Evolutionary conservation across 23 red algal species (phyloP).

Genomic region (Gracilariopsis chorda): DNA sequence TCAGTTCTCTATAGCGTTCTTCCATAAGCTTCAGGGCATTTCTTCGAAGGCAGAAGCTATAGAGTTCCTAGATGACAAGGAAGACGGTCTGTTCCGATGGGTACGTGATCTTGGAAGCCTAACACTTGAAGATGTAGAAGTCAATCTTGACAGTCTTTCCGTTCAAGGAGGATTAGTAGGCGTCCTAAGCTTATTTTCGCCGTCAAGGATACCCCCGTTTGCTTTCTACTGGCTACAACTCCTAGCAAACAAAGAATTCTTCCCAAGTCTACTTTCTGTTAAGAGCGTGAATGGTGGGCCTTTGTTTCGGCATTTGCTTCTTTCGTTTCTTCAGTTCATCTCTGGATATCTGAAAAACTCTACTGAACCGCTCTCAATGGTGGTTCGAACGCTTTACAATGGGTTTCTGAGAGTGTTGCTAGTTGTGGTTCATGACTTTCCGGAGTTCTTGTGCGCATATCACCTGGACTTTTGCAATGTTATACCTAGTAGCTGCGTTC

Average conservation of each 20-base stretch:
- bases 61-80: slow-evolving; percentile 30
- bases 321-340: slow-evolving; percentile 79
- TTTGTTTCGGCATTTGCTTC: slow-evolving; percentile 73
- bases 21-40: background rate
- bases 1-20: background rate
- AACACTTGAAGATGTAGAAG: background rate
- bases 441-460: slow-evolving; percentile 91
- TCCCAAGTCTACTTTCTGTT: slow-evolving; percentile 74
- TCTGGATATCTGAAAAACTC: slow-evolving; percentile 52
- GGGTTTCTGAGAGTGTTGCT: slow-evolving; percentile 84
- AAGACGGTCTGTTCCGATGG: background rate
- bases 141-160: slow-evolving; percentile 49
- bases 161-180: slow-evolving; percentile 44
- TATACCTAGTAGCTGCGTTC: slow-evolving; percentile 81
- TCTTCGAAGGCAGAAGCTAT: background rate
- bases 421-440: slow-evolving; percentile 96
- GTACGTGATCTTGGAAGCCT: background rate
- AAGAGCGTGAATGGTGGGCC: slow-evolving; percentile 55
- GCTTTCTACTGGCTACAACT: slow-evolving; percentile 94
- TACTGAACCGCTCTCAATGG: slow-evolving; percentile 22
- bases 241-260: slow-evolving; percentile 64
- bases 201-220: slow-evolving; percentile 70
- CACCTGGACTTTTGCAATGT: slow-evolving; percentile 75
- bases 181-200: slow-evolving; percentile 70
- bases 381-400: slow-evolving; percentile 75